Evolutionary conservation across 257 asterid species (phyloP).

Genomic region (Solanum corneliomulleri): DNA sequence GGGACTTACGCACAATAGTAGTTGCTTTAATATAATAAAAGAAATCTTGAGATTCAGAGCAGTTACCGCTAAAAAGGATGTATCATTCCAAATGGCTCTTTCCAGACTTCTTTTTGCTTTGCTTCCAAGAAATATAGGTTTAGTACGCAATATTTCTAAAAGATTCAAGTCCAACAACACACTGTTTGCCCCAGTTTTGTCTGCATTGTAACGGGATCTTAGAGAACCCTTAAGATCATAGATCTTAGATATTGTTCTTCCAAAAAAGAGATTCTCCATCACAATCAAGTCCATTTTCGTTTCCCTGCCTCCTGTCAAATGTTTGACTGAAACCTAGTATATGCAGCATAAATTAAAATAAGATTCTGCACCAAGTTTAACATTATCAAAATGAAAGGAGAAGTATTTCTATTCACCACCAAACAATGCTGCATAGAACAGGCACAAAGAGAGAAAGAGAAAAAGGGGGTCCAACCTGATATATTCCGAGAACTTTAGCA

Average conservation of each 20-base stretch:
- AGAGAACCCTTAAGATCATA: constrained; percentile 91
- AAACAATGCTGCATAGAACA: background rate
- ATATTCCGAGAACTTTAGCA: constrained; percentile 86
- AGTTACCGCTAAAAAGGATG: constrained; percentile 78
- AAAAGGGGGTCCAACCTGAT: constrained; percentile 46
- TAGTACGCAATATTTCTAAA: constrained; percentile 60
- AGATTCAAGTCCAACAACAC: constrained; percentile 81
- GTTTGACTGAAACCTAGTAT: constrained; percentile 48
- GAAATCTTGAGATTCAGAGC: background rate
- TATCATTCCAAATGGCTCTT: constrained; percentile 96
- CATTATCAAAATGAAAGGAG: background rate
- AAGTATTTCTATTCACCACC: background rate
- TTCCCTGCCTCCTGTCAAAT: constrained; percentile 70
- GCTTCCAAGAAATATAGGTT: constrained; percentile 85
- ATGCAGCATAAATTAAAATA: background rate
- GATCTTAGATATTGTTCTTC: constrained; percentile 53
- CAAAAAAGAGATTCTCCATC: constrained; percentile 93
- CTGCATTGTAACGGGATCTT: constrained; percentile 72
- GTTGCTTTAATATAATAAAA: background rate
- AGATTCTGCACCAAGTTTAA: background rate
- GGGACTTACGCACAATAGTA: background rate
- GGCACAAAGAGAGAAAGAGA: background rate
- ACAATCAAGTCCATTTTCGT: constrained; percentile 92
- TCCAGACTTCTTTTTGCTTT: constrained; percentile 77
- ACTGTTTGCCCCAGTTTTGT: constrained; percentile 48